Percentiles rank a stretch among this genome's conserved stretches.
Evolutionary conservation across 495 filamentous ascomycete genomes (phyloP).

Genomic region (Haplographium delicatum): DNA sequence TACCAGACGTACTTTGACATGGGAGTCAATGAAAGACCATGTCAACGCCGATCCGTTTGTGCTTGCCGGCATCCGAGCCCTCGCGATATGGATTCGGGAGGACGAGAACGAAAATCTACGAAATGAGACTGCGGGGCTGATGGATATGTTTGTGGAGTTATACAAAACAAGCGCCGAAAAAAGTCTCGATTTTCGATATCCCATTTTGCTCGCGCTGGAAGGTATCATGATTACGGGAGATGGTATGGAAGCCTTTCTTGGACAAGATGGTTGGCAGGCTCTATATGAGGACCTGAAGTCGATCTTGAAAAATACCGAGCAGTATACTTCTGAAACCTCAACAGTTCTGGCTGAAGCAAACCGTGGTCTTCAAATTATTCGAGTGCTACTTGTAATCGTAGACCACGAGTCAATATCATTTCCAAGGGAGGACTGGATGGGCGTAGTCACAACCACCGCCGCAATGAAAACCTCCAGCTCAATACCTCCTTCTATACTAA

Average conservation of each 20-base stretch:
- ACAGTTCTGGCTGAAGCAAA: slow-evolving; percentile 29
- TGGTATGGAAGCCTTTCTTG: slow-evolving; percentile 39
- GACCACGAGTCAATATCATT: slow-evolving; percentile 33
- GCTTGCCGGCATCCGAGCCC: slow-evolving; percentile 40
- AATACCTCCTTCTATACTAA: slow-evolving; percentile 19
- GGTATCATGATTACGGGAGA: slow-evolving; percentile 38
- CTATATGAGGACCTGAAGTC: slow-evolving; percentile 40
- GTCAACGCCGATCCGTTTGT: slow-evolving; percentile 43
- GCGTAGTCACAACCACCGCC: slow-evolving; percentile 33
- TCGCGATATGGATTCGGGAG: slow-evolving; percentile 58
- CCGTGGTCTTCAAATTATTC: slow-evolving; percentile 47
- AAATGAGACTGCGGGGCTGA: slow-evolving; percentile 47
- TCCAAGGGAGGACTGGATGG: slow-evolving; percentile 44
- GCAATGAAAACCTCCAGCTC: slow-evolving; percentile 31
- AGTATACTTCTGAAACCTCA: not conserved
- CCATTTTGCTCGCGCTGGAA: slow-evolving; percentile 49
- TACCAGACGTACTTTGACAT: slow-evolving; percentile 39
- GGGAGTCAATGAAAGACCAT: slow-evolving; percentile 42
- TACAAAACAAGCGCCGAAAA: slow-evolving; percentile 32
- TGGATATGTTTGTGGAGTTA: slow-evolving; percentile 53
- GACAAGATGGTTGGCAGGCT: slow-evolving; percentile 43
- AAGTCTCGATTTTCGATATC: slow-evolving; percentile 41
- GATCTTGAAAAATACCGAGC: slow-evolving; percentile 27
- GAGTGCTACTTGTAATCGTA: slow-evolving; percentile 41
- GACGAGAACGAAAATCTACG: slow-evolving; percentile 55